A percentile compares a stretch with the other conserved stretches of the same genome.
Evolutionary conservation across 106 monocot species (phyloP).

Genomic region (Ottelia alismoides): DNA sequence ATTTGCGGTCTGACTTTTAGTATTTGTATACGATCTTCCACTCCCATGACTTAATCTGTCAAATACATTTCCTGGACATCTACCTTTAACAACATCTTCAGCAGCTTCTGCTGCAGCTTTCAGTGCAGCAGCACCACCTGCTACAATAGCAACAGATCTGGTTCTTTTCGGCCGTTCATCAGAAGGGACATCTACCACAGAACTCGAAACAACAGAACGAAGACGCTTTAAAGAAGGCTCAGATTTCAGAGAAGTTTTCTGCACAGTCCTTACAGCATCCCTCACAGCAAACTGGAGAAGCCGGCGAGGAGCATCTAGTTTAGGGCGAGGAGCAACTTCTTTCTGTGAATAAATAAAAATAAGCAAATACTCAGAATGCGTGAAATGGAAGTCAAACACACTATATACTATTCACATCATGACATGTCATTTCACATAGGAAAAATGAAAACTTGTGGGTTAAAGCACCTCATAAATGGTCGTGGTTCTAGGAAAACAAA

Average conservation of each 20-base stretch:
- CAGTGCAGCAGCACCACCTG: conserved; percentile 36
- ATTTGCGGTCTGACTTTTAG: conserved; percentile 21
- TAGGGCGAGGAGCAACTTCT: conserved; percentile 26
- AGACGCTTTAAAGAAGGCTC: conserved; percentile 50
- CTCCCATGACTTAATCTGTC: conserved; percentile 35
- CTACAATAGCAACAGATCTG: conserved; percentile 20
- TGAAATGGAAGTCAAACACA: not conserved
- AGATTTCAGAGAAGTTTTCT: conserved; percentile 25
- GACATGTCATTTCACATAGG: not conserved
- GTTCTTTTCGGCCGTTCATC: conserved; percentile 27
- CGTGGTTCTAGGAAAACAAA: too few relatives aligned
- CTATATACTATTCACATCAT: not conserved
- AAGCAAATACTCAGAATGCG: not conserved
- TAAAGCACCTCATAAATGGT: conserved; percentile 36
- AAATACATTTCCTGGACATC: conserved; percentile 50
- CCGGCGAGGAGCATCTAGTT: conserved; percentile 46
- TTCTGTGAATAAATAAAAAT: conserved; percentile 16
- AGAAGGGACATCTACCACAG: conserved; percentile 13
- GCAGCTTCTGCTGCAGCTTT: conserved; percentile 78
- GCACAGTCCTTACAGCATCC: conserved; percentile 65
- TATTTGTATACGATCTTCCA: not conserved
- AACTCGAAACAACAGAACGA: conserved; percentile 63
- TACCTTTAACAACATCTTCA: conserved; percentile 50
- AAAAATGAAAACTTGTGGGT: not conserved
- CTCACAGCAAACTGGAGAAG: conserved; percentile 96